phyloP scores from a whole-genome alignment of 768 basidiomycete genomes.

The Mycena galericulata region DNA sequence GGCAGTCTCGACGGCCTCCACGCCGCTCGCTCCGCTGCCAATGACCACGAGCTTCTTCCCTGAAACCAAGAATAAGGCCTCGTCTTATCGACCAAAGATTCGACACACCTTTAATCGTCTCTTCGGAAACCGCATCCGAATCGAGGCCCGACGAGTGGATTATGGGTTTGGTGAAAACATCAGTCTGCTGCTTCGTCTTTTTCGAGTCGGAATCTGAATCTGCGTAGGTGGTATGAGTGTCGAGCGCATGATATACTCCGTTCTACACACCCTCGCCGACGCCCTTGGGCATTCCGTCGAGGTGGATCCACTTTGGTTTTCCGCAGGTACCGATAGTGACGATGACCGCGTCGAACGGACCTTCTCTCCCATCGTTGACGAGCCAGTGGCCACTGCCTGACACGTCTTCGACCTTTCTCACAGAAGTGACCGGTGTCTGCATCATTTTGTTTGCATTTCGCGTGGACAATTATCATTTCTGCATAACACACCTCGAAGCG shows the following conservation, averaged over 20 bases:
- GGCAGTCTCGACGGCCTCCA: slow-evolving; percentile 48
- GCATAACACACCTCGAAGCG: slow-evolving; percentile 51
- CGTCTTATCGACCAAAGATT: neutral
- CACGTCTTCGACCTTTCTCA: slow-evolving; percentile 42
- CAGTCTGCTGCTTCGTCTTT: slow-evolving; percentile 34
- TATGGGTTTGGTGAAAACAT: slow-evolving; percentile 52
- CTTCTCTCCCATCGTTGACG: slow-evolving; percentile 60
- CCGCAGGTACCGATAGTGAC: slow-evolving; percentile 64
- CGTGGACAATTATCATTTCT: neutral
- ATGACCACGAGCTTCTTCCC: slow-evolving; percentile 60
- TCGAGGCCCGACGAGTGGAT: slow-evolving; percentile 64
- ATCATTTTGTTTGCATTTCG: neutral
- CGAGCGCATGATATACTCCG: neutral
- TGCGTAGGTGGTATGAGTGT: neutral
- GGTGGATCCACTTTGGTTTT: slow-evolving; percentile 54
- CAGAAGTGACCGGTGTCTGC: slow-evolving; percentile 52
- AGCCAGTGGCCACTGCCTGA: slow-evolving; percentile 52
- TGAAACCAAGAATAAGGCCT: neutral
- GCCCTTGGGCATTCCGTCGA: slow-evolving; percentile 58
- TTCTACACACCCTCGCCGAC: slow-evolving; percentile 21
- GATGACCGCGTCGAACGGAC: slow-evolving; percentile 63
- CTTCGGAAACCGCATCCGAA: slow-evolving; percentile 41
- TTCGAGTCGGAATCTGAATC: neutral
- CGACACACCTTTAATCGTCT: slow-evolving; percentile 34
- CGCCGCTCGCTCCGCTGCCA: slow-evolving; percentile 63